Percentiles rank a stretch among this genome's conserved stretches.
Conservation (phyloP, 495 filamentous ascomycete genomes). For the Emericellopsis terricola region DNA sequence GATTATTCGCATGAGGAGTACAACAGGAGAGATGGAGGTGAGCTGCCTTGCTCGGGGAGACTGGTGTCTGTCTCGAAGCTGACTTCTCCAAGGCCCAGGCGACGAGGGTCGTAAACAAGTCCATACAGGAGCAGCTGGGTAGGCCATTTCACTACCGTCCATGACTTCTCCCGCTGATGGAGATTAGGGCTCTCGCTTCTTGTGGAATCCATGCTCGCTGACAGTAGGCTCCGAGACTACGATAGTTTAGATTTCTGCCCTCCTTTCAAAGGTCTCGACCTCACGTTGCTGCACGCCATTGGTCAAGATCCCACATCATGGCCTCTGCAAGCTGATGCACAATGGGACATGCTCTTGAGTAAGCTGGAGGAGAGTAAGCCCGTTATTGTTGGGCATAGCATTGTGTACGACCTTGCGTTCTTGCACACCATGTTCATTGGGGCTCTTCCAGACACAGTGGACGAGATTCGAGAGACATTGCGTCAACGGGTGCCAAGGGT, state of each 20-base stretch:
- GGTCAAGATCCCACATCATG: slow-evolving; percentile 32
- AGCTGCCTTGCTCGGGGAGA: no score
- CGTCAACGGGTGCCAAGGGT: slow-evolving; percentile 46
- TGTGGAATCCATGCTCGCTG: not conserved
- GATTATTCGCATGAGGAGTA: no score
- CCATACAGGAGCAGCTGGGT: no score
- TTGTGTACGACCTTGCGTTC: slow-evolving; percentile 57
- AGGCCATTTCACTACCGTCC: no score
- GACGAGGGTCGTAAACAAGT: no score
- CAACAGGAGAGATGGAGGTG: no score
- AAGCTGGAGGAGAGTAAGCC: slow-evolving; percentile 26
- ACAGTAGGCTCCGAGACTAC: not conserved
- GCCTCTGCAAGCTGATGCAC: slow-evolving; percentile 7
- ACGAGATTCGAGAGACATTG: slow-evolving; percentile 37
- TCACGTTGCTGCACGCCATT: slow-evolving; percentile 49
- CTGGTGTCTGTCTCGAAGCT: no score
- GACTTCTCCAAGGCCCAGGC: no score
- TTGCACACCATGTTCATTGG: slow-evolving; percentile 55
- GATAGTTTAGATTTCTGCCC: no score
- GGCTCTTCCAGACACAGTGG: slow-evolving; percentile 37
- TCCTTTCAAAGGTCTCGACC: slow-evolving; percentile 44
- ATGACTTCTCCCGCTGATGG: no score
- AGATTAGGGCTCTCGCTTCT: no score
- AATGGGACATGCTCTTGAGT: slow-evolving; percentile 13
- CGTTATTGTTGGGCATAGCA: slow-evolving; percentile 59